Percentiles rank a stretch among this genome's conserved stretches.
Evolutionary conservation across 2,329 filamentous ascomycete genomes (phyloP).

Genomic region (Penicillium occitanis): DNA sequence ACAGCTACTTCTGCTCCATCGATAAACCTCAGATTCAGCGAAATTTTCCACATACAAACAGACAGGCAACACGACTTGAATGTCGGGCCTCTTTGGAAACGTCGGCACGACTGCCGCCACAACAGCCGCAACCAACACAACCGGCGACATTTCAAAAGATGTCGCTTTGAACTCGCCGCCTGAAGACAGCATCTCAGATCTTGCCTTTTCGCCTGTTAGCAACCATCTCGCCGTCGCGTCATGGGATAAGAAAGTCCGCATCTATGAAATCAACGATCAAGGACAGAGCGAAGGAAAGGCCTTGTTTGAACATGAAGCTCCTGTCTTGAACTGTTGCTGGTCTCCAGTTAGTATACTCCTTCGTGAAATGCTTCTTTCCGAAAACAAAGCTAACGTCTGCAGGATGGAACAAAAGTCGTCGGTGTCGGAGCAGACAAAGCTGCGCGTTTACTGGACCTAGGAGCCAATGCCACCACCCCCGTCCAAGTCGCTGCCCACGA

Average conservation of each 20-base stretch:
- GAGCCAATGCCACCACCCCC: slow-evolving; percentile 52
- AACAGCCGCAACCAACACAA: slow-evolving; percentile 61
- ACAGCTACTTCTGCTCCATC: not conserved
- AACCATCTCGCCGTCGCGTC: slow-evolving; percentile 88
- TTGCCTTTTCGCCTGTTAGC: slow-evolving; percentile 73
- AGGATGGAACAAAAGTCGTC: slow-evolving; percentile 89
- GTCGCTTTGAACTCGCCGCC: slow-evolving; percentile 75
- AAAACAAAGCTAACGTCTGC: not conserved
- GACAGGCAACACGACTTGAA: slow-evolving; percentile 23
- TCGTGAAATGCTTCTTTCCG: too few relatives aligned
- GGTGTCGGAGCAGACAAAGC: slow-evolving; percentile 89
- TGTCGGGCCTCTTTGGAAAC: slow-evolving; percentile 54
- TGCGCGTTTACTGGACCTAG: slow-evolving; percentile 82
- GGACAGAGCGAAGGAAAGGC: slow-evolving; percentile 83
- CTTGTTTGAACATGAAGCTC: slow-evolving; percentile 79
- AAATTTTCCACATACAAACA: not conserved
- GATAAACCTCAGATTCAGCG: not conserved
- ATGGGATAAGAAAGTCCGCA: slow-evolving; percentile 97
- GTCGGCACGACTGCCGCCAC: slow-evolving; percentile 50
- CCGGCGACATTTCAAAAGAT: slow-evolving; percentile 89
- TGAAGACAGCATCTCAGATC: slow-evolving; percentile 83
- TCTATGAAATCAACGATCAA: slow-evolving; percentile 82
- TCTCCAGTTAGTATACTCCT: slow-evolving; percentile 65
- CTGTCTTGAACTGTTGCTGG: slow-evolving; percentile 82
- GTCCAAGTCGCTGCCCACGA: slow-evolving; percentile 82